Conservation (phyloP, 2,329 filamentous ascomycete genomes). For the Leptographium procerum region DNA sequence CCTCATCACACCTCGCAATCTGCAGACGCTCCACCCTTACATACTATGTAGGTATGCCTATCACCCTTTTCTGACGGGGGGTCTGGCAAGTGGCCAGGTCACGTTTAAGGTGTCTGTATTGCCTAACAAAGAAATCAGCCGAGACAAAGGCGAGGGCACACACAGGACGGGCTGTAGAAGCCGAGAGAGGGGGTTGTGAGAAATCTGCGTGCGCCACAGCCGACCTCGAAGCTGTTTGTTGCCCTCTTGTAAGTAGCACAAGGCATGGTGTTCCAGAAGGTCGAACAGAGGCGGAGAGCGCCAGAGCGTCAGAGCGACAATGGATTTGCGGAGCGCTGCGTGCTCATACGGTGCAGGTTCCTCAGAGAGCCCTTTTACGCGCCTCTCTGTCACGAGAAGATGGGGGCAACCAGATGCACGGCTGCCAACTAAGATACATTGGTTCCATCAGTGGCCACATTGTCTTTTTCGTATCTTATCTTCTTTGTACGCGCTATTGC, state of each 20-base stretch:
- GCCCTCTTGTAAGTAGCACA: not conserved
- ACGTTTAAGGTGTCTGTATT: not conserved
- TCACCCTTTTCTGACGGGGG: not conserved
- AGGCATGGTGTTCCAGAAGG: not conserved
- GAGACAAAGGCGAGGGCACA: slow-evolving; percentile 5
- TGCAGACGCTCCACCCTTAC: not conserved
- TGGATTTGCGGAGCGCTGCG: not conserved
- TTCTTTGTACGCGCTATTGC: not conserved
- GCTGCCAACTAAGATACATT: not conserved
- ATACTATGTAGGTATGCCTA: not conserved
- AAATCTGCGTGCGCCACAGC: not conserved
- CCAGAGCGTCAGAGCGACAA: not conserved
- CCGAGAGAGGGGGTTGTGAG: not conserved
- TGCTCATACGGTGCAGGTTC: not conserved
- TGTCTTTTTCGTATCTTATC: not conserved
- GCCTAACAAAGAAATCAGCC: slow-evolving; percentile 5
- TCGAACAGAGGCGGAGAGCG: not conserved
- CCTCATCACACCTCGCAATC: slow-evolving; percentile 3
- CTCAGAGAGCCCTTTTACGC: not conserved
- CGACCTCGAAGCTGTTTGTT: not conserved
- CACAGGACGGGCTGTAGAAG: not conserved
- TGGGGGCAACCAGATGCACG: not conserved
- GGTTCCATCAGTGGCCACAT: no score
- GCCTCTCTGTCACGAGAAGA: not conserved
- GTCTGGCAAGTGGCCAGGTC: not conserved